Base-by-base conservation (phyloP, 78 protist species). In the Corallochytrium limacisporum region DNA sequence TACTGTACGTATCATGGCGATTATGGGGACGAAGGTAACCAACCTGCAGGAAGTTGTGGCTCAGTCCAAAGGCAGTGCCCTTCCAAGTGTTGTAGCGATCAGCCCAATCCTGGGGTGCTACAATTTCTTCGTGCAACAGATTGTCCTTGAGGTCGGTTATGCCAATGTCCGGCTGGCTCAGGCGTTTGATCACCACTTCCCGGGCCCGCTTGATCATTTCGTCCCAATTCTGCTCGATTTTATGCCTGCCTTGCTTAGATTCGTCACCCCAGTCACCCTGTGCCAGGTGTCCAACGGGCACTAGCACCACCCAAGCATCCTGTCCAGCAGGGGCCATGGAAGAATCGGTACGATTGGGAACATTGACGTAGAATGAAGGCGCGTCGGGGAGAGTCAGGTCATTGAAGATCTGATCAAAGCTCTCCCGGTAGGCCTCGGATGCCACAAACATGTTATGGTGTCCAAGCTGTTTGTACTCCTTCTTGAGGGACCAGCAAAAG, bases 321-420 rank as follows among this genome's bases (percentile, higher is more conserved):
- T 40, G 36, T 31, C 67, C 67, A 2, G 46, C 18, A 1, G 67
- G 67, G 38, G 67, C 67, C 1, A 50, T 50, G 32, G 67, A 4
- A 4, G 67, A 4, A 50, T 61, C 67, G 53, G 29, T 26, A 15
- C 67, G 20, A 1, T 29, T 29, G 3, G 67, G 67, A 22, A 43
- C 67, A 36, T 61, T 61, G 67, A 61, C 47, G 67, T 61, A 61
- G 47, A 61, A 61, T 24, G 67, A 61, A 1, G 67, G 67, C 36
- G 38, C 67, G 24, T 22, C 8, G 67, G 67, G 67, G n/a, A 61
- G 53, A 8, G 38, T 36, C 54, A 43, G 67, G 28, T 42, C 4
- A 6, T 12, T 4, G 29, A 61, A 61, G 22, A 61, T 61, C n/a
- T 38, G 43, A 1, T 36, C 35, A 24, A 38, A 61, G 32, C 39